Percentiles rank a stretch among this genome's conserved stretches.
phyloP scores from a whole-genome alignment of 768 basidiomycete species.

The Tylopilus cervinicoccineus region DNA sequence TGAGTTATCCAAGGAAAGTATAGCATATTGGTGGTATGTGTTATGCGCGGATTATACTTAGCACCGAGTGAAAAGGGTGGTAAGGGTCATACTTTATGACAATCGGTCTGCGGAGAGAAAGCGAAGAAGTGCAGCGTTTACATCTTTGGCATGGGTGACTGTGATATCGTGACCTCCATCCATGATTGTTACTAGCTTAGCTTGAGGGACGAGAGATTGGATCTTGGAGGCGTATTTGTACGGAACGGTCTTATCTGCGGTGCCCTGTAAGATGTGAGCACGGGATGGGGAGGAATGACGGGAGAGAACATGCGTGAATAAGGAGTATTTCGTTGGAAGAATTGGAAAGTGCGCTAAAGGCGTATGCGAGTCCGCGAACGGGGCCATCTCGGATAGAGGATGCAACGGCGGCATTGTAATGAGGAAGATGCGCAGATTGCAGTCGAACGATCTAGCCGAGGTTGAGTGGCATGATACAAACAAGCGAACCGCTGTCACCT shows the following conservation, averaged over 20 bases:
- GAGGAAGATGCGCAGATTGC: constrained; percentile 71
- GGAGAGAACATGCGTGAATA: constrained; percentile 49
- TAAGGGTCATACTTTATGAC: background rate
- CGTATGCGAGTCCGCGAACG: constrained; percentile 53
- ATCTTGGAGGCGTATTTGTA: constrained; percentile 32
- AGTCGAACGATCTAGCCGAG: constrained; percentile 59
- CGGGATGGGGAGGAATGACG: background rate
- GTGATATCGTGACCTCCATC: constrained; percentile 31
- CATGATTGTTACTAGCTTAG: constrained; percentile 28
- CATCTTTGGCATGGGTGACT: constrained; percentile 30
- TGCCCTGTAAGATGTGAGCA: constrained; percentile 22
- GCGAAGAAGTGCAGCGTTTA: constrained; percentile 24
- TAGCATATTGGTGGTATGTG: constrained; percentile 8
- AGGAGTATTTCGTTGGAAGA: constrained; percentile 50
- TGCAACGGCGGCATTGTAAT: constrained; percentile 74
- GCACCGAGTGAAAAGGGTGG: background rate
- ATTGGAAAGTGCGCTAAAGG: constrained; percentile 51
- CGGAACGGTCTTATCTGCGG: constrained; percentile 31
- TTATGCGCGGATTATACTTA: background rate
- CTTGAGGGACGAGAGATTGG: constrained; percentile 26
- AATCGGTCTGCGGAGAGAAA: constrained; percentile 20
- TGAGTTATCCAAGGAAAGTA: background rate
- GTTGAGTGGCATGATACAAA: background rate
- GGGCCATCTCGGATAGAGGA: constrained; percentile 73
- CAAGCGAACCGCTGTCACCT: constrained; percentile 29